A percentile compares a stretch with the other conserved stretches of the same genome.
phyloP scores from a whole-genome alignment of 192 early-diverging fungal genomes.

The Funneliformis geosporum region DNA sequence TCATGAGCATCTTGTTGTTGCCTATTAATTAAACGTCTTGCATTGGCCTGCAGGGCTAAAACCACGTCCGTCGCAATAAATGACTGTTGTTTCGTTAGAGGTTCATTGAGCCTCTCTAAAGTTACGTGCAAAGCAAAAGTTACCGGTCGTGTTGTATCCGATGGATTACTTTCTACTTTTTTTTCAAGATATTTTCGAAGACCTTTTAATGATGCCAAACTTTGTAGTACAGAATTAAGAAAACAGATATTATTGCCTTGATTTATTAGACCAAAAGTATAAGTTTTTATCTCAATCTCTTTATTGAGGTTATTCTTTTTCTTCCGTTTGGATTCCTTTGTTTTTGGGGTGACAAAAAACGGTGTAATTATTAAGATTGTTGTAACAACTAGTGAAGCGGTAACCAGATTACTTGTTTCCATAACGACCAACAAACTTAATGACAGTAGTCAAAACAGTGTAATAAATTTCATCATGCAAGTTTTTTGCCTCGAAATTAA shows the following conservation, averaged over 20 bases:
- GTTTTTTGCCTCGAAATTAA: too few species aligned
- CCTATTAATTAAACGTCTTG: constrained; percentile 57
- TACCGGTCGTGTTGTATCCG: constrained; percentile 32
- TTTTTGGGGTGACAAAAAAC: background rate
- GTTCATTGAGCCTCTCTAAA: constrained; percentile 34
- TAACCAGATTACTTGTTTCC: background rate
- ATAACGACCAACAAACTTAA: background rate
- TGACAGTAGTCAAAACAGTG: too few species aligned
- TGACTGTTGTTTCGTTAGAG: constrained; percentile 33
- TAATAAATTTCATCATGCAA: too few species aligned
- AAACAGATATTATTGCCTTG: constrained; percentile 85
- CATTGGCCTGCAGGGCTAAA: constrained; percentile 42
- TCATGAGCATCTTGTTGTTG: constrained; percentile 89
- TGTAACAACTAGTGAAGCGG: background rate
- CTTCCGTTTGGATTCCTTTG: background rate
- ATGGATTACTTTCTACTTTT: background rate
- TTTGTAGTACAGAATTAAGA: constrained; percentile 83
- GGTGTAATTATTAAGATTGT: background rate
- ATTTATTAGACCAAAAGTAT: constrained; percentile 73
- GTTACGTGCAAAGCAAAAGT: constrained; percentile 38
- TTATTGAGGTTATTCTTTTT: constrained; percentile 14
- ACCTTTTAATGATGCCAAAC: constrained; percentile 29
- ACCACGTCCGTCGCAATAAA: constrained; percentile 62
- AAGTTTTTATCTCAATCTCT: constrained; percentile 1
- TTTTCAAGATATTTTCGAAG: constrained; percentile 29